Evolutionary conservation across 2,329 filamentous ascomycete species (phyloP).

Genomic region (Ophiostoma novo-ulmi): DNA sequence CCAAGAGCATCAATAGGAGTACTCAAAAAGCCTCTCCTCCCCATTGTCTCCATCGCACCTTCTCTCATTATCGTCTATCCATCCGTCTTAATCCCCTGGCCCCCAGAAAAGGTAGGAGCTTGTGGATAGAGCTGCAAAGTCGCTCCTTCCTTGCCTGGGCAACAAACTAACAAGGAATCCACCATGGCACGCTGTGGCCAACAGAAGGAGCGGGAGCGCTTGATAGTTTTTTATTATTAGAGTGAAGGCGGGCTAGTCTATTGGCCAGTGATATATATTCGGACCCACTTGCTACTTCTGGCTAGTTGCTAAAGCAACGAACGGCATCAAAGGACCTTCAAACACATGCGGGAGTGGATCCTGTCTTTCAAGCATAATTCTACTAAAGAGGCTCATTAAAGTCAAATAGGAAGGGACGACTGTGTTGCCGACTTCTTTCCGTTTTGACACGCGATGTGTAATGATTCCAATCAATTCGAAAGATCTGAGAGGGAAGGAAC

Average conservation of each 20-base stretch:
- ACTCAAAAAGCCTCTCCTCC: conserved; percentile 7
- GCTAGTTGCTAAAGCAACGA: conserved; percentile 28
- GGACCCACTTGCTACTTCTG: conserved; percentile 20
- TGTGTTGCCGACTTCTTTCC: neutral
- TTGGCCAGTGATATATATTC: conserved; percentile 18
- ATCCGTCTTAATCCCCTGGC: conserved; percentile 4
- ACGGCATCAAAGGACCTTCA: neutral
- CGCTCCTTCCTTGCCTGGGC: conserved; percentile 19
- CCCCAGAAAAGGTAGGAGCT: neutral
- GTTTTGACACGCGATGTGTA: too few species aligned
- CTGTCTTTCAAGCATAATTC: conserved; percentile 17
- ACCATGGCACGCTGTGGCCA: neutral
- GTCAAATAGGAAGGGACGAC: neutral
- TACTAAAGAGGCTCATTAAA: conserved; percentile 19
- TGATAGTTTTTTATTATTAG: conserved; percentile 17
- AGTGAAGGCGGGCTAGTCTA: neutral
- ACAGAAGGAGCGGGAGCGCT: neutral
- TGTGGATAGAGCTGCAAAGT: conserved; percentile 1
- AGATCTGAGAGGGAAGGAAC: neutral
- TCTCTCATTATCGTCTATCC: neutral
- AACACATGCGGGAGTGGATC: conserved; percentile 12
- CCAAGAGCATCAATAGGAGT: conserved; percentile 9
- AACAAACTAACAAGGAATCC: neutral
- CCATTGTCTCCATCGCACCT: neutral
- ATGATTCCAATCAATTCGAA: neutral